Percentiles rank a stretch among this genome's conserved stretches.
Conservation (phyloP, 225 moss, liverwort and hornwort genomes). For the Rhytidiadelphus loreus region DNA sequence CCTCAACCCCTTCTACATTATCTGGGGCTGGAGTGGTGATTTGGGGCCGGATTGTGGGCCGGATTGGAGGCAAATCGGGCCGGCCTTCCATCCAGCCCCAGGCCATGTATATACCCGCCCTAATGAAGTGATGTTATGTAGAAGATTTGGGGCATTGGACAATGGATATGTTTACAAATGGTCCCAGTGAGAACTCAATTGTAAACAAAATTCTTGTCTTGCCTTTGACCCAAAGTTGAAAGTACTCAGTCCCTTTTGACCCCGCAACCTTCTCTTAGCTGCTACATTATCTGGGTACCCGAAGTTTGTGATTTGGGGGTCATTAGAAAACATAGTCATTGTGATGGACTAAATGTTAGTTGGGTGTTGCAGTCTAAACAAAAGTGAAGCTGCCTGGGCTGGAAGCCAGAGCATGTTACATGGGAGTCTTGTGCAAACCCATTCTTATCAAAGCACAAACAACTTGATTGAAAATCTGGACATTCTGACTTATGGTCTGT, state of each 20-base stretch:
- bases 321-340: background rate
- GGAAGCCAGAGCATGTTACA: conserved; percentile 22
- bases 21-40: too few species aligned
- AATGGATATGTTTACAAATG: background rate
- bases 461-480: too few species aligned
- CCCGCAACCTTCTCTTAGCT: background rate
- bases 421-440: conserved; percentile 27
- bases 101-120: too few species aligned
- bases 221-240: background rate
- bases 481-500: too few species aligned
- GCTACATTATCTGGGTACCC: background rate
- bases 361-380: conserved; percentile 15
- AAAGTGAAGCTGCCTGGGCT: conserved; percentile 14
- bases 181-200: background rate
- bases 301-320: background rate
- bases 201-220: background rate
- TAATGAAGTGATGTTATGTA: background rate
- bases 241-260: background rate
- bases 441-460: conserved; percentile 36
- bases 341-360: background rate
- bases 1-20: too few species aligned
- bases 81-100: too few species aligned
- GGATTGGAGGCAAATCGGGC: too few species aligned
- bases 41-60: too few species aligned
- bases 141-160: background rate